Base-by-base conservation (phyloP, 495 filamentous ascomycete species). In the Staphylotrichum longicolle region DNA sequence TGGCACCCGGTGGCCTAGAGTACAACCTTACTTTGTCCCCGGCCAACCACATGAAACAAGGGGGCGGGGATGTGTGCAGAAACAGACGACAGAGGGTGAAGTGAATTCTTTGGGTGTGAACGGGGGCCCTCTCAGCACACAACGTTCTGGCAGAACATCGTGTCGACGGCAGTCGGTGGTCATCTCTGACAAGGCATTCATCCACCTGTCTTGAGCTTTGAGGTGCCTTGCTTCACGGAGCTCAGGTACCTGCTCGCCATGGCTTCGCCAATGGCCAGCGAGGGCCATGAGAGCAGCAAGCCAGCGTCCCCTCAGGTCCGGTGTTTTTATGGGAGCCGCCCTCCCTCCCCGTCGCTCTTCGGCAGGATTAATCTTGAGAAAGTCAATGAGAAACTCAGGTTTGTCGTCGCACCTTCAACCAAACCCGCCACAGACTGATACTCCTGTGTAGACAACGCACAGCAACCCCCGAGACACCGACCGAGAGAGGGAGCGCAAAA, bases 371-470 rank as follows among this genome's bases (percentile, higher is more conserved):
- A 54, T 15, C 51, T 54, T 3, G 51, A 54, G 15, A 12, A 11
- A 3, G 35, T 54, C 11, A 42, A 54, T 12, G 35, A 42, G n/a
- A 54, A 42, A 42, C 37, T 54, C 9, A 42, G 51, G 51, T 40
- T 41, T 35, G 49, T 15, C 7, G 12, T n/a, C 15, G 10, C 33
- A 12, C n/a, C 5, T 4, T 3, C 6, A 3, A 15, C 50, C 15
- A 37, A 7, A 39, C 8, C 15, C 14, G 5, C 48, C 9, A 51
- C 15, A 12, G 35, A 42, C 51, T 54, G 12, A 32, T 14, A 8
- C 8, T 37, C 47, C 1, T 10, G 14, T 6, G 3, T 37, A 54
- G 51, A n/a, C n/a, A 42, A 54, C 14, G 14, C 7, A 54, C 51
- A 7, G n/a, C 14, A 12, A 54, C 6, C 7, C 51, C 37, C 2